Percentiles rank a stretch among this genome's conserved stretches.
Evolutionary conservation across 345 rosid species (phyloP).

Genomic region (Populus pruinosa): DNA sequence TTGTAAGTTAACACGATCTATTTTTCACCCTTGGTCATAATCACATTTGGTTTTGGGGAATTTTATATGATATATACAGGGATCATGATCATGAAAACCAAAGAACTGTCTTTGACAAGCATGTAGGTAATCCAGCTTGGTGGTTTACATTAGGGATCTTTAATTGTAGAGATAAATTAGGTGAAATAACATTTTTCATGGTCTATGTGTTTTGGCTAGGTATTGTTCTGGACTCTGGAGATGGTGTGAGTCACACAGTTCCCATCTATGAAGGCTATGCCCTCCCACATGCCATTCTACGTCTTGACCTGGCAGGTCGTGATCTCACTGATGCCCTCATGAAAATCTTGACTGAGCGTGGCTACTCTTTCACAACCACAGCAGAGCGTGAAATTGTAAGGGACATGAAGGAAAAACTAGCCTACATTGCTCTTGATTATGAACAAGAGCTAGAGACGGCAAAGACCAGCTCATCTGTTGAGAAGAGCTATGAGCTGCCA

Average conservation of each 20-base stretch:
- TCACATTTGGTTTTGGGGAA: slow-evolving; percentile 1
- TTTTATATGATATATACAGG: not conserved
- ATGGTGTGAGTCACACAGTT: slow-evolving; percentile 59
- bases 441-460: slow-evolving; percentile 64
- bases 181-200: not conserved
- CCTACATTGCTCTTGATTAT: slow-evolving; percentile 68
- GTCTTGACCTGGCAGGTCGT: slow-evolving; percentile 75
- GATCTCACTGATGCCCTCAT: slow-evolving; percentile 70
- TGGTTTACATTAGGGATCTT: not conserved
- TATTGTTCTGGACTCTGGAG: slow-evolving; percentile 56
- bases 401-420: slow-evolving; percentile 72
- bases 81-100: not conserved
- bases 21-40: not conserved
- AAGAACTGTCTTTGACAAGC: not conserved
- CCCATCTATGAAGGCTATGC: slow-evolving; percentile 58
- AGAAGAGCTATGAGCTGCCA: slow-evolving; percentile 68
- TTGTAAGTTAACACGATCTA: not conserved
- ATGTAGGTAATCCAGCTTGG: not conserved
- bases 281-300: slow-evolving; percentile 70
- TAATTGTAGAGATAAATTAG: not conserved
- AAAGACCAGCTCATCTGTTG: slow-evolving; percentile 54
- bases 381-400: slow-evolving; percentile 64
- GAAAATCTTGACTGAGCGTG: slow-evolving; percentile 70
- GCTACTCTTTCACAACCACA: slow-evolving; percentile 68
- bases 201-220: slow-evolving; percentile 30